Evolutionary conservation across 148 eudicot species (phyloP), one percentile per base, ranked within the genome.

Genomic region (Selenicereus undatus): DNA sequence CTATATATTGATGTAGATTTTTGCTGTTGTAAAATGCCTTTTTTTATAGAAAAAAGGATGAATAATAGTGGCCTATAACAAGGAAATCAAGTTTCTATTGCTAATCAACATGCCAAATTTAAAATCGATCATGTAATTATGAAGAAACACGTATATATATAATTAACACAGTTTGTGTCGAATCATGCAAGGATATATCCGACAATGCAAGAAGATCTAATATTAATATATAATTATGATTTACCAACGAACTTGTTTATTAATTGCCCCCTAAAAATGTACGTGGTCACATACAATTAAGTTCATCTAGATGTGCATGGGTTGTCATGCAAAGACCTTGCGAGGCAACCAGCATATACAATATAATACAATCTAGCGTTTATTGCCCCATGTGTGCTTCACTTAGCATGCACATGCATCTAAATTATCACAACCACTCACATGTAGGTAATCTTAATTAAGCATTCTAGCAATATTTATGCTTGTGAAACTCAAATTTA

Each of bases 311-410:
- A 66, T 66, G 71, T 66, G 27, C 4, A 66, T 66, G 71, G 71
- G 71, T 27, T 66, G 71, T 66, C 71, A 66, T 66, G 71, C 71
- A 66, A 66, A 27, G 30, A 11, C 36, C 35, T 66, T 27, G 71
- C 71, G 36, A 16, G 71, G 30, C 71, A 66, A 66, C 32, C 27
- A 11, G 32, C 36, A 66, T 27, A 27, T n/a, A n/a, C n/a, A n/a
- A 64, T n/a, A 64, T 5, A 8, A n/a, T n/a, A 20, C 22, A n/a
- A 56, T 18, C 22, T 64, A 64, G 30, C 13, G 71, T 66, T 66
- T 66, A 66, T 26, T 66, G 71, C 35, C 35, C 71, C 71, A 66
- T 66, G 71, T 27, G 71, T 66, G 71, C 5, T 66, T 66, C 71
- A 18, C 35, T 66, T 26, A 11, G 71, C 10, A 32, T 32, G 71